Base-by-base conservation (phyloP, 2,329 filamentous ascomycete species). In the Hymenoscyphus albidus region DNA sequence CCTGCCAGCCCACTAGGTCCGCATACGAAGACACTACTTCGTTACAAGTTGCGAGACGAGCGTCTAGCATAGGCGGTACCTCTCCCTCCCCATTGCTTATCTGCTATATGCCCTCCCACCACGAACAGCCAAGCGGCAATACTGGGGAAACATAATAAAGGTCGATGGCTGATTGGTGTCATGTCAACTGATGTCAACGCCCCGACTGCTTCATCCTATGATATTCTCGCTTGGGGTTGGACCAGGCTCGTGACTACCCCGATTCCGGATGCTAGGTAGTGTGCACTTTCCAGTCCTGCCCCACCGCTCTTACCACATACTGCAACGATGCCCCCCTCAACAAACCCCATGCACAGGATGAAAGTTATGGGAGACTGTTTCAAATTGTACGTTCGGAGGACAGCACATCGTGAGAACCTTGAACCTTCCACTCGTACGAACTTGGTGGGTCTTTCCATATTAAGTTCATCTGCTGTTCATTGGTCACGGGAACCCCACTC, bases 371-470 rank as follows among this genome's bases (percentile, higher is more conserved):
- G 40, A 51, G 35, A 40, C 7, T 42, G 22, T 55, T 56, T 39
- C 59, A 18, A 55, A 7, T 27, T 32, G 35, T n/a, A 27, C 27
- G 27, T 27, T 27, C 27, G 27, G 27, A 27, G 62, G 44, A 61
- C 59, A 61, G 48, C 44, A 56, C 59, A 61, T 61, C 62, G 38
- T 63, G 44, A 22, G 22, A 27, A 54, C 48, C 18, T 27, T 54
- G 27, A 27, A 27, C 35, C 35, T 7, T 35, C 35, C 35, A 35
- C 5, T 6, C 18, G 13, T 13, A 54, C 48, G 12, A 54, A 27
- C n/a, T 48, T 42, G 39, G 62, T 59, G 58, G 54, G 27, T 57
- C 58, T 13, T 22, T 61, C 62, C 27, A 42, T 58, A 56, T 59
- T 39, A 61, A 22, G 6, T 38, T 57, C 31, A 22, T n/a, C 39